phyloP scores from a whole-genome alignment of 2,329 filamentous ascomycete genomes.

The Claviceps humidiphila region DNA sequence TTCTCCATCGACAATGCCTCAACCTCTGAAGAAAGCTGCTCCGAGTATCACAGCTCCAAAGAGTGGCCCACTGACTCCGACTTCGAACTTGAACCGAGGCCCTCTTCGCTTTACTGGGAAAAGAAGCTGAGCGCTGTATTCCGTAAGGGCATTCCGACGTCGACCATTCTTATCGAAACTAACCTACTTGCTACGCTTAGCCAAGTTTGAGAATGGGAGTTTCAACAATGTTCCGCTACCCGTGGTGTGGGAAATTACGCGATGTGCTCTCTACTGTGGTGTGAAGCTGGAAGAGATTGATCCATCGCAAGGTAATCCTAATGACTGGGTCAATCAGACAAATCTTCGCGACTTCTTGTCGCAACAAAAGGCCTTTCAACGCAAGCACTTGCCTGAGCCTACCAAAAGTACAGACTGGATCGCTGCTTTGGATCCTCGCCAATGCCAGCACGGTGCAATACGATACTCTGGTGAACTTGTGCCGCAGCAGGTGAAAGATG shows the following conservation, averaged over 20 bases:
- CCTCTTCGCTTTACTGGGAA: conserved; percentile 4
- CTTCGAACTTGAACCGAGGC: neutral
- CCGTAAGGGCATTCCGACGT: conserved; percentile 20
- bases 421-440: conserved; percentile 25
- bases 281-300: conserved; percentile 24
- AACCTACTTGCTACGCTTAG: conserved; percentile 11
- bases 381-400: conserved; percentile 34
- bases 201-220: conserved; percentile 23
- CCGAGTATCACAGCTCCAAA: conserved; percentile 10
- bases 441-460: conserved; percentile 23
- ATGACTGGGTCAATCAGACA: conserved; percentile 28
- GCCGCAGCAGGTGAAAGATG: conserved; percentile 16
- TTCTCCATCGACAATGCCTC: neutral
- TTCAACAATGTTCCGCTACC: conserved; percentile 32
- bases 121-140: conserved; percentile 23
- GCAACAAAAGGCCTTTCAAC: conserved; percentile 25
- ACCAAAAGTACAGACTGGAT: conserved; percentile 33
- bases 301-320: conserved; percentile 20
- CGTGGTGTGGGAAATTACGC: conserved; percentile 38
- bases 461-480: conserved; percentile 30
- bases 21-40: neutral
- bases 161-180: neutral
- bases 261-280: conserved; percentile 32
- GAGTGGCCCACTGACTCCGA: conserved; percentile 7
- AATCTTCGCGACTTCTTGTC: conserved; percentile 29